Conservation (phyloP, 495 filamentous ascomycete genomes). For the Neurospora sp. region DNA sequence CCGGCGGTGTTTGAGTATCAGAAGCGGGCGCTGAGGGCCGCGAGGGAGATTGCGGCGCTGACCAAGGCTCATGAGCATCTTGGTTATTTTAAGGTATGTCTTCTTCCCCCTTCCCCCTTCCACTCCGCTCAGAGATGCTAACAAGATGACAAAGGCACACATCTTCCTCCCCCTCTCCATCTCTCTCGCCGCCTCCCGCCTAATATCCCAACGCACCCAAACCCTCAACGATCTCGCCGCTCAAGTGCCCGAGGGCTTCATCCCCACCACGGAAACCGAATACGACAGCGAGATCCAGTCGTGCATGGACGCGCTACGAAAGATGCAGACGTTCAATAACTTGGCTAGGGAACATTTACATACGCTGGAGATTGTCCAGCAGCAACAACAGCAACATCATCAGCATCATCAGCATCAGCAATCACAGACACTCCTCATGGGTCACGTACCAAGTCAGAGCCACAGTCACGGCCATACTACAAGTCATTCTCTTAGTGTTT, state of each 20-base stretch:
- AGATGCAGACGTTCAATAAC: conserved; percentile 20
- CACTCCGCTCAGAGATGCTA: neutral
- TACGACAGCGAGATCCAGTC: conserved; percentile 5
- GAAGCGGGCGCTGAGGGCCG: conserved; percentile 25
- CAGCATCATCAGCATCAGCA: neutral
- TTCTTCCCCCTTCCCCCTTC: neutral
- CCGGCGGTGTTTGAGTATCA: conserved; percentile 20
- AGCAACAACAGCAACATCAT: neutral
- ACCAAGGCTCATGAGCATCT: conserved; percentile 32
- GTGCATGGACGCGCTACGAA: conserved; percentile 17
- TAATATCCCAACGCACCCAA: conserved; percentile 1
- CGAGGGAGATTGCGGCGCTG: conserved; percentile 30
- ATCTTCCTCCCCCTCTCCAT: conserved; percentile 19
- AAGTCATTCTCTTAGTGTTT: neutral
- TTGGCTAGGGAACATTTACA: conserved; percentile 16
- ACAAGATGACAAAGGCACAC: conserved; percentile 9
- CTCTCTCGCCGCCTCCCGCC: conserved; percentile 10
- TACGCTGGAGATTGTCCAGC: conserved; percentile 5
- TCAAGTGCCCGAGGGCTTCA: neutral
- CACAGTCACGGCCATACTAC: neutral
- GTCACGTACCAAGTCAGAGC: neutral
- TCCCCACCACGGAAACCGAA: neutral
- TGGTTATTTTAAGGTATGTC: conserved; percentile 32
- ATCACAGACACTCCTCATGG: neutral
- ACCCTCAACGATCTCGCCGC: neutral